Evolutionary conservation across 257 asterid genomes (phyloP).

Genomic region (Voacanga thouarsii): DNA sequence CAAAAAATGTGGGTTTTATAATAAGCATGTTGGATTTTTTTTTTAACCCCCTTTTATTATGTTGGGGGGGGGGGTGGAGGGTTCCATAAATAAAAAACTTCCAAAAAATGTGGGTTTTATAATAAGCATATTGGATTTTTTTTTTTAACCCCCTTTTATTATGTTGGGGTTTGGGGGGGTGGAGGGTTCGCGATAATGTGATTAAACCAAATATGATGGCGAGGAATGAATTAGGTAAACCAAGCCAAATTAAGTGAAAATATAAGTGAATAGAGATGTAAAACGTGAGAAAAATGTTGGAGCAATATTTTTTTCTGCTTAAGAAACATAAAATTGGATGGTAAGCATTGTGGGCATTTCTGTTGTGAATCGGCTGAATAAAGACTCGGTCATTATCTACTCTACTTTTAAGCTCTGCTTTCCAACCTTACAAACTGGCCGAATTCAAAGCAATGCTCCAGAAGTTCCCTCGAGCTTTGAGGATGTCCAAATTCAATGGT

Average conservation of each 20-base stretch:
- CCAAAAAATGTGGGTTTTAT: no score
- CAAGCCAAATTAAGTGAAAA: background rate
- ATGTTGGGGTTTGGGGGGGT: no score
- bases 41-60: no score
- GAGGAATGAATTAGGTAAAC: background rate
- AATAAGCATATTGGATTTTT: no score
- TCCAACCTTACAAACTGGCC: conserved; percentile 2
- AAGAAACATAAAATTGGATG: background rate
- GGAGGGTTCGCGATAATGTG: no score
- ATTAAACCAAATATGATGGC: background rate
- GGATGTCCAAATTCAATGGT: background rate
- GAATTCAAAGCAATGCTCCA: background rate
- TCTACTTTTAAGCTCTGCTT: conserved; percentile 2
- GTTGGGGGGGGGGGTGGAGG: no score
- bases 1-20: no score
- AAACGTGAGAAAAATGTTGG: background rate
- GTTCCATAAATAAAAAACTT: no score
- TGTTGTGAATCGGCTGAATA: background rate
- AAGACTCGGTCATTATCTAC: background rate
- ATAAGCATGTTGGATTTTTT: no score
- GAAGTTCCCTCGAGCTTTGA: background rate
- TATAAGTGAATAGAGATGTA: no score
- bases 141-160: no score
- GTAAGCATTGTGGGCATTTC: background rate
- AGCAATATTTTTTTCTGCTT: background rate